phyloP scores from a whole-genome alignment of 352 stramenopile genomes.

The Discostella stelligera region DNA sequence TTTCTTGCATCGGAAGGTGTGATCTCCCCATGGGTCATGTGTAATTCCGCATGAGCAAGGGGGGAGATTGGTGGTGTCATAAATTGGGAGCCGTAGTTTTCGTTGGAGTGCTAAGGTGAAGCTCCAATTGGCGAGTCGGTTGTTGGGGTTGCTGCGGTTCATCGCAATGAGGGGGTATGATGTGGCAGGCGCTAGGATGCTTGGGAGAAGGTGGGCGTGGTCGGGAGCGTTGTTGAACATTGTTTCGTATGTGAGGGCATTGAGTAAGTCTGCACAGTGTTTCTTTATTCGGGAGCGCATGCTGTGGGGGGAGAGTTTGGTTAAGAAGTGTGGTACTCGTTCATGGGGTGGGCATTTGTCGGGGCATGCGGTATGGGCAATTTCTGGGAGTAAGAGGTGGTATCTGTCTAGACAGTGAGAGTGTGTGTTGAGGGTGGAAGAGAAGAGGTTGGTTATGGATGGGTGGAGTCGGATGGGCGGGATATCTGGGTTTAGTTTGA shows the following conservation, averaged over 20 bases:
- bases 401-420: no score
- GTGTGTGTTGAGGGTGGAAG: neutral
- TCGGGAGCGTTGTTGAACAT: neutral
- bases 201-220: slow-evolving; percentile 9
- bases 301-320: neutral
- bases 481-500: slow-evolving; percentile 8
- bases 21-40: slow-evolving; percentile 7
- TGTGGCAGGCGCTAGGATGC: slow-evolving; percentile 10
- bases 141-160: neutral
- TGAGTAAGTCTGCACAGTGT: neutral
- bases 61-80: neutral
- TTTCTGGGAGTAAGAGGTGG: slow-evolving; percentile 1
- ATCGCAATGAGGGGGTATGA: slow-evolving; percentile 34
- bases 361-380: neutral
- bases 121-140: slow-evolving; percentile 19
- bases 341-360: neutral
- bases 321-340: neutral
- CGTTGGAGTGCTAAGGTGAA: slow-evolving; percentile 21
- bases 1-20: neutral
- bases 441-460: slow-evolving; percentile 14
- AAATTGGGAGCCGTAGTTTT: slow-evolving; percentile 27
- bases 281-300: neutral
- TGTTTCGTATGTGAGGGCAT: neutral
- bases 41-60: slow-evolving; percentile 11
- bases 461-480: neutral